Base-by-base conservation (phyloP, 768 basidiomycete species). In the Lactarius sp. region DNA sequence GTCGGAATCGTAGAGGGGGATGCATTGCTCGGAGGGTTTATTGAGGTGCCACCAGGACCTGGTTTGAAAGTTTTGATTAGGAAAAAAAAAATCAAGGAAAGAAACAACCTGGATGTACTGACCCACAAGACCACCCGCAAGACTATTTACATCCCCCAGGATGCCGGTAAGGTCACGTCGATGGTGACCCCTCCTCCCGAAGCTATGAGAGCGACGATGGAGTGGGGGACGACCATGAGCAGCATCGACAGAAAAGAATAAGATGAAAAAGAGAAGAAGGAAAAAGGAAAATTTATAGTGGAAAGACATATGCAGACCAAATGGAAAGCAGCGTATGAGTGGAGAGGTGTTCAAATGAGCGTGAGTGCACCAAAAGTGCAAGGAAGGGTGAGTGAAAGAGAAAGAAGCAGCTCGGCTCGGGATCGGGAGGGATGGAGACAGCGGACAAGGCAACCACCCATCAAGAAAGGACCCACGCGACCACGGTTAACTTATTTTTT, bases 351-450 rank as follows among this genome's bases (percentile, higher is more conserved):
- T 14, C 16, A 65, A 67, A 66, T 14, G 62, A 67, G 55, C 62
- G 62, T 67, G 63, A 42, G 33, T 10, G 64, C 64, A 60, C 64
- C n/a, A 22, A 14, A 2, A 46, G 59, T 60, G 64, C 64, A 56
- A 7, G 20, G 18, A 36, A 36, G 41, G 6, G 49, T 42, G 27
- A 12, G n/a, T 22, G 33, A 20, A 50, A 54, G 37, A 37, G 33
- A 42, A 33, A 44, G 53, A 36, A 39, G 31, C 31, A 31, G 22
- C 9, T 22, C 27, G 9, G 9, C 51, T 52, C 44, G 42, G 22
- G 52, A 27, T 46, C 42, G 12, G 41, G 50, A 42, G 42, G 22
- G 52, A 27, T 46, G 52, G 12, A 50, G 50, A 42, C 51, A 33
- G 52, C 5, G 18, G 41, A 36, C 16, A 27, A 13, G 22, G 22